Base-by-base conservation (phyloP, 208 protist species). In the Trypanosoma boissoni region DNA sequence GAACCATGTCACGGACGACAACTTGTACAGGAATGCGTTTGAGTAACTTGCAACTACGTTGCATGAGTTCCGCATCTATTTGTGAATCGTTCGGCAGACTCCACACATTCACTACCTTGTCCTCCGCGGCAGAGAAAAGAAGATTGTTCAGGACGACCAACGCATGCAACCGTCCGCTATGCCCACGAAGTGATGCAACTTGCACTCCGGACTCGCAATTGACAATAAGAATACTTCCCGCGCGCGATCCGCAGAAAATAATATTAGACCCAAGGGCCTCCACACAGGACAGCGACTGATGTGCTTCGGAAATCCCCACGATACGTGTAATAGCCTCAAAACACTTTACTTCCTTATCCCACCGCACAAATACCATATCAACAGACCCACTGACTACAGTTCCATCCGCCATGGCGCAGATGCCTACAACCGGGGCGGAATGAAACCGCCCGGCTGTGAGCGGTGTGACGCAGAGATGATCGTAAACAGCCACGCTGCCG, bases 51-150 rank as follows among this genome's bases (percentile, higher is more conserved):
- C 57, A 67, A 36, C 52, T 65, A 16, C 43, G 18, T 24, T 72
- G 59, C 24, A 65, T 57, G 1, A 29, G 51, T 6, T 55, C 3
- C n/a, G 24, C 41, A 2, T 32, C 18, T 18, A 12, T 28, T 36
- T 0, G 8, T 12, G 34, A 37, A 39, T 68, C 68, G 14, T 18
- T 16, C 4, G 48, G 62, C 58, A 61, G 34, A 55, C 46, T 78
- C 89, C 87, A 96, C 26, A 91, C 72, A 39, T 73, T 75, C 46
- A 96, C 77, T 21, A 60, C 74, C 55, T 51, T 18, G 53, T 96
- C 91, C 42, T 92, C 78, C 1, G 87, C 43, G 1, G 85, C 72
- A 24, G 87, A 88, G 63, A 96, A 96, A 46, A 94, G 61, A 5
- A 86, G 27, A 42, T 84, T 76, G 10, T 71, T 63, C 20, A 91